These are phyloP conservation scores for Phialocephala subalpina DNA, from an alignment of 2,329 filamentous ascomycete species.

Conservation along the genomic window DNA sequence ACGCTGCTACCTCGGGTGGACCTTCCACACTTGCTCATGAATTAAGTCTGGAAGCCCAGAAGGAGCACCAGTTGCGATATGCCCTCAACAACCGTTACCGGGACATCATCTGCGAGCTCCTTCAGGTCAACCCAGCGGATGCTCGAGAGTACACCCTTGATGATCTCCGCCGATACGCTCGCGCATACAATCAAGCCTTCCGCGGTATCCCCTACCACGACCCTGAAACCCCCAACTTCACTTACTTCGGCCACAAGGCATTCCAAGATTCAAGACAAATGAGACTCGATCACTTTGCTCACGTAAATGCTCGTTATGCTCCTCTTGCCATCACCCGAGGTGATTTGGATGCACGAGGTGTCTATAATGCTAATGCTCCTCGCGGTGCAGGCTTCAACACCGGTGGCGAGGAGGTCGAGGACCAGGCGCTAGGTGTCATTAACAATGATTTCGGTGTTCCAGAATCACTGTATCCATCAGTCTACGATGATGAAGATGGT, in stretches of 20 bases:
- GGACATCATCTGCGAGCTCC: conserved; percentile 19
- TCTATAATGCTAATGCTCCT: neutral
- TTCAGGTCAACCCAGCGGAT: conserved; percentile 11
- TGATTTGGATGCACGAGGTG: conserved; percentile 14
- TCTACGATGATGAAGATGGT: neutral
- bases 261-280: neutral
- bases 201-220: neutral
- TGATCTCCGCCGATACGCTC: conserved; percentile 30
- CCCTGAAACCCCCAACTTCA: neutral
- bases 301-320: neutral
- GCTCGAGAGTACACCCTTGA: conserved; percentile 10
- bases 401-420: neutral
- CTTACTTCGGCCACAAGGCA: neutral
- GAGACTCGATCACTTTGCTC: conserved; percentile 9
- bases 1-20: neutral
- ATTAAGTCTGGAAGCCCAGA: neutral
- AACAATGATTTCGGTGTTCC: conserved; percentile 17
- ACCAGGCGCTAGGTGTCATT: conserved; percentile 25
- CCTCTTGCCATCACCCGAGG: conserved; percentile 24
- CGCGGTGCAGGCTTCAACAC: neutral
- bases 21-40: neutral
- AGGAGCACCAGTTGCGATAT: neutral
- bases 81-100: neutral
- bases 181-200: conserved; percentile 26
- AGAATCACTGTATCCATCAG: neutral